phyloP scores from a whole-genome alignment of 2,329 filamentous ascomycete species.

The Colletotrichum truncatum region DNA sequence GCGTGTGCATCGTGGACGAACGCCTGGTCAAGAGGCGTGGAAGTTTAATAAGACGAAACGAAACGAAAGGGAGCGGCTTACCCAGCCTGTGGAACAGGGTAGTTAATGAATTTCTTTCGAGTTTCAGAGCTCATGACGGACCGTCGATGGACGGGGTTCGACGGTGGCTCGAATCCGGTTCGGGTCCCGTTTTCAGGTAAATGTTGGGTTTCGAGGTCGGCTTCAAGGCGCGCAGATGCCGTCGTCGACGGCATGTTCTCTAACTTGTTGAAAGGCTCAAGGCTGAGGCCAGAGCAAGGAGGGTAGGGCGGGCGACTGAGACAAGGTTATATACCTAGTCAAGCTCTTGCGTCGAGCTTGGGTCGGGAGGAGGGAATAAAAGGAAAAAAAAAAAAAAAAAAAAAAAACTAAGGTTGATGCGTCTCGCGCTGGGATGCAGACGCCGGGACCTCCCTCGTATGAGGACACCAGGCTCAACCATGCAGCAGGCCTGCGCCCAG shows the following conservation, averaged over 20 bases:
- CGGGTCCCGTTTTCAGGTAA: not conserved
- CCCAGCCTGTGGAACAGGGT: constrained; percentile 46
- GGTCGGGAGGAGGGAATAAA: too few species aligned
- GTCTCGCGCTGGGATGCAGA: constrained; percentile 19
- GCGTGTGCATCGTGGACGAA: not conserved
- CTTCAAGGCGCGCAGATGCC: not conserved
- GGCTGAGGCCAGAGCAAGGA: not conserved
- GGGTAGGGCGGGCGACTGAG: not conserved
- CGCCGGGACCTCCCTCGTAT: constrained; percentile 26
- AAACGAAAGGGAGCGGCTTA: constrained; percentile 32
- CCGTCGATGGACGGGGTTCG: not conserved
- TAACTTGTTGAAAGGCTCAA: not conserved
- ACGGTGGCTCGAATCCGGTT: not conserved
- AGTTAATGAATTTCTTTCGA: constrained; percentile 42
- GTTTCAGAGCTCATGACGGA: constrained; percentile 26
- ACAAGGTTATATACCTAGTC: constrained; percentile 29
- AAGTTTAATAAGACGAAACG: not conserved
- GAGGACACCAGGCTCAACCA: constrained; percentile 16
- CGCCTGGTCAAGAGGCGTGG: not conserved
- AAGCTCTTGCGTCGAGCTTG: constrained; percentile 3
- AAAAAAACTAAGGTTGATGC: constrained; percentile 20
- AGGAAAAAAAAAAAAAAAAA: not conserved
- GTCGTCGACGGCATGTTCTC: constrained; percentile 9
- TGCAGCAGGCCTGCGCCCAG: constrained; percentile 21
- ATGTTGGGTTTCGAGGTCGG: not conserved